Base-by-base conservation (phyloP, 495 filamentous ascomycete genomes). In the Aspergillus sclerotioniger region DNA sequence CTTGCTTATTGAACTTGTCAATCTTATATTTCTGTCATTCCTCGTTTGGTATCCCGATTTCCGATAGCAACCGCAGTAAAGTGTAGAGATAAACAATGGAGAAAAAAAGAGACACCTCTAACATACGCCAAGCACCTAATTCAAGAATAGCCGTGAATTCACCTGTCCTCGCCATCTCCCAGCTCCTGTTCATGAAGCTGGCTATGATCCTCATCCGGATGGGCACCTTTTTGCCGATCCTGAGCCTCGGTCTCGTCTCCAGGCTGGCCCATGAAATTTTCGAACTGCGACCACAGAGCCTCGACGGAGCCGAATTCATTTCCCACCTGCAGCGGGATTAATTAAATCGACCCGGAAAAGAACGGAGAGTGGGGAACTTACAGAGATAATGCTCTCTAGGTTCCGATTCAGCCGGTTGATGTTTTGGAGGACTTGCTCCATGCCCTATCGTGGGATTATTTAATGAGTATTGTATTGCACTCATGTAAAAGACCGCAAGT, bases 241-340 rank as follows among this genome's bases (percentile, higher is more conserved):
- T 48, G 16, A 21, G 19, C 67, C 41, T 77, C 76, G 20, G 73
- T 74, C 59, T 84, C 85, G 0, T 90, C 87, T n/a, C 71, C 69
- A 4, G 69, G 54, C 59, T 86, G 88, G 16, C 85, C 90, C 93
- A 97, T 98, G 60, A 97, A 92, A 55, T 87, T 88, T 79, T 98
- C 94, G 67, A 98, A 98, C 58, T 95, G 90, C 33, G 88, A 92
- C 94, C 94, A 98, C 33, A 98, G 81, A 25, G 90, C 91, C 73
- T 98, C 94, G 16, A 98, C 94, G 8, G 89, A 90, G n/a, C 89
- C 84, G 69, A 98, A 98, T 66, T 98, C 94, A 68, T 96, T 97
- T 8, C 94, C 94, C 28, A 98, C 90, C 90, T 92, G 47, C 16
- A 16, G 2, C 6, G 1, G 19, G 37, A 9, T 32, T 17, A 19